phyloP scores from a whole-genome alignment of 169 alveolate genomes.

The Cardiosporidium cionae region DNA sequence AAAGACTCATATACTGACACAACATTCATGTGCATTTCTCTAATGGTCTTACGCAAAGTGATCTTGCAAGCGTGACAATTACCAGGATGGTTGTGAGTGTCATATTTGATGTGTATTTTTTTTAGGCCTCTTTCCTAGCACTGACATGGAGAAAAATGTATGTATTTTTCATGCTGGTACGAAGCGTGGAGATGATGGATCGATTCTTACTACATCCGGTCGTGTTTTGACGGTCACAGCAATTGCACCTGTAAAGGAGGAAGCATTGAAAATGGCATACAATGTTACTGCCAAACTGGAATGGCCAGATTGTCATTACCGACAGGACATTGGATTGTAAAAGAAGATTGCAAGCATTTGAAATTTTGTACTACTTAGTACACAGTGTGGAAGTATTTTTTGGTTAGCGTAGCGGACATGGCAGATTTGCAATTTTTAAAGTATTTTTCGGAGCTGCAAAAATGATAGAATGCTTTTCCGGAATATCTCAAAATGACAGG shows the following conservation, averaged over 20 bases:
- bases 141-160: not conserved
- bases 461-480: too few species aligned
- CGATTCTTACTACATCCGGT: not conserved
- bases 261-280: not conserved
- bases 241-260: not conserved
- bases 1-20: not conserved
- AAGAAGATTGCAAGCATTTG: too few species aligned
- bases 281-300: not conserved
- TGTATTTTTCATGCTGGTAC: not conserved
- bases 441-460: too few species aligned
- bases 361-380: too few species aligned
- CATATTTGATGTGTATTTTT: not conserved
- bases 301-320: not conserved
- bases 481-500: too few species aligned
- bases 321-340: not conserved
- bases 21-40: not conserved
- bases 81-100: too few species aligned
- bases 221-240: not conserved
- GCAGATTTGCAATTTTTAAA: too few species aligned
- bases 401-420: too few species aligned
- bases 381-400: too few species aligned
- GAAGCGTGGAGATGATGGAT: not conserved
- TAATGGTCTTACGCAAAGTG: not conserved
- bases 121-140: not conserved
- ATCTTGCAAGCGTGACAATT: not conserved